These are phyloP conservation scores for Podila horticola DNA, from an alignment of 192 early-diverging fungal species.

Conservation along the genomic window DNA sequence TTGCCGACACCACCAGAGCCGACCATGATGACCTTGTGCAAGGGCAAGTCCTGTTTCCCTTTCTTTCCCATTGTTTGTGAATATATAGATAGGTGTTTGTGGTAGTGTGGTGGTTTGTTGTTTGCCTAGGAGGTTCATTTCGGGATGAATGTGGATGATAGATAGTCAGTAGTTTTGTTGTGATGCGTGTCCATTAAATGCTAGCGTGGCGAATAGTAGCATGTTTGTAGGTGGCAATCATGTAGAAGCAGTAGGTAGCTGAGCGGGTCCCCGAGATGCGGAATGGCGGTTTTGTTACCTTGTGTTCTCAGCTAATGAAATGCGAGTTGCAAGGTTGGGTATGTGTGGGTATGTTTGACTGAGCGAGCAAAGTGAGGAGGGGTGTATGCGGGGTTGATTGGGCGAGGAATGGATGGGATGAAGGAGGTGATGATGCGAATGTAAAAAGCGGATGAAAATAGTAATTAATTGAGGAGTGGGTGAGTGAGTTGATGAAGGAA, in stretches of 20 bases:
- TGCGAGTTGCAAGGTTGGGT: too few species aligned
- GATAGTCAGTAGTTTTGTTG: too few species aligned
- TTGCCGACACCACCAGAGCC: slow-evolving; percentile 93
- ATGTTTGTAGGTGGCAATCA: too few species aligned
- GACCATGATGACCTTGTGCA: slow-evolving; percentile 95
- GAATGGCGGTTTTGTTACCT: too few species aligned
- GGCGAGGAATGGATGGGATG: neutral
- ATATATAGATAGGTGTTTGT: neutral
- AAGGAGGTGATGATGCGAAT: neutral
- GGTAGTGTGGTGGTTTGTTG: neutral
- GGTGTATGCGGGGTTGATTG: neutral
- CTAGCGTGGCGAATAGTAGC: too few species aligned
- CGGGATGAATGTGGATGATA: too few species aligned
- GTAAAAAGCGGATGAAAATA: neutral
- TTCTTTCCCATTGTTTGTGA: slow-evolving; percentile 71
- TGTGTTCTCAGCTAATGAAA: too few species aligned
- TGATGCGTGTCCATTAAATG: too few species aligned
- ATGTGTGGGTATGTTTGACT: too few species aligned
- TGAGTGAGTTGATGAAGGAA: neutral
- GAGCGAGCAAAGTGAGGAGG: neutral
- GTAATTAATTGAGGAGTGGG: neutral
- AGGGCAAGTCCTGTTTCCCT: slow-evolving; percentile 71
- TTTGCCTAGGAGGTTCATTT: neutral
- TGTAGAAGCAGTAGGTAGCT: too few species aligned
- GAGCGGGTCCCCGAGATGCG: too few species aligned